Percentiles rank a stretch among this genome's conserved stretches.
Evolutionary conservation across 306 rosid genomes (phyloP).

Genomic region (Glycine latifolia): DNA sequence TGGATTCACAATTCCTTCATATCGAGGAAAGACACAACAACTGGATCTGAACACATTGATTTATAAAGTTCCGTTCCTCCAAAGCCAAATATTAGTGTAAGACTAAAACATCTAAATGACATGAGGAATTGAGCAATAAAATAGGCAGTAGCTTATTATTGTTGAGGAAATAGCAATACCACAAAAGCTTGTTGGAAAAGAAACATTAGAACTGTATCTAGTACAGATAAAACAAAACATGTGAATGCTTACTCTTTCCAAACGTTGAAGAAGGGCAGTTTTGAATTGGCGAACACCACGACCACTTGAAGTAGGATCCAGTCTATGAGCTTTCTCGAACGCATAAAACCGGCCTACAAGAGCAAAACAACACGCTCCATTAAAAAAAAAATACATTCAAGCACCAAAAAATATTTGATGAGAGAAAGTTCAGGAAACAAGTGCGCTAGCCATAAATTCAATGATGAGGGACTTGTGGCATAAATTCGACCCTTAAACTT

Average conservation of each 20-base stretch:
- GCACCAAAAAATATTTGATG: background rate
- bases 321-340: slow-evolving; percentile 95
- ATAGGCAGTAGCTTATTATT: background rate
- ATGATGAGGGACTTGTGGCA: background rate
- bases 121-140: background rate
- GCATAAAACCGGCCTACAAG: slow-evolving; percentile 94
- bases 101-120: background rate
- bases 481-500: background rate
- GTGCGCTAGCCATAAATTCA: background rate
- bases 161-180: background rate
- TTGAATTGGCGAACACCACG: slow-evolving; percentile 99
- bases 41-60: background rate
- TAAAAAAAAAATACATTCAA: slow-evolving; percentile 12
- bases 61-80: background rate
- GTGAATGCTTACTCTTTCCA: slow-evolving; percentile 75
- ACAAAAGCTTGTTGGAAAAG: background rate
- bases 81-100: background rate
- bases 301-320: slow-evolving; percentile 97
- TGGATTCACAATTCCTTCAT: background rate
- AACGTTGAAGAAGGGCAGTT: slow-evolving; percentile 96
- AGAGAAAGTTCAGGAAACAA: background rate
- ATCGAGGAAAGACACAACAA: background rate
- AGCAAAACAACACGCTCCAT: background rate
- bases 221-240: background rate
- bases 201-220: slow-evolving; percentile 8